phyloP scores from a whole-genome alignment of 441 rosid species.

The Caryocar brasiliense region DNA sequence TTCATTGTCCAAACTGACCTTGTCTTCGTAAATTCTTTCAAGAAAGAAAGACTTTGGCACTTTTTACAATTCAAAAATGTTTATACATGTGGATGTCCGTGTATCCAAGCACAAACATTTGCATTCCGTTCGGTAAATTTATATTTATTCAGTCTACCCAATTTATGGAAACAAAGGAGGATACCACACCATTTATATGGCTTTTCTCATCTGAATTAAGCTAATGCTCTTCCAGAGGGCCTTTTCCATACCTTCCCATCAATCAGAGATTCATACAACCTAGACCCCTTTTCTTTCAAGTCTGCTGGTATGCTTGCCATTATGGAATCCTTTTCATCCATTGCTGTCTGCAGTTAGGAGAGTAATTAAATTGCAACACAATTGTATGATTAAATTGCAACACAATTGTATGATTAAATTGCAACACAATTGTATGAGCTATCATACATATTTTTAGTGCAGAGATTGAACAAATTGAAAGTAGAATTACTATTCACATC shows the following conservation, averaged over 20 bases:
- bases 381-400: not conserved
- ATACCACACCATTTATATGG: not conserved
- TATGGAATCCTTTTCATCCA: slow-evolving; percentile 62
- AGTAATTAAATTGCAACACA: not conserved
- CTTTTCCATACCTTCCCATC: slow-evolving; percentile 67
- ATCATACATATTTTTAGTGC: too few relatives aligned
- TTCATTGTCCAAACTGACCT: not conserved
- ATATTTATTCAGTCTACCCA: not conserved
- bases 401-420: not conserved
- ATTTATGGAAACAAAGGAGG: not conserved
- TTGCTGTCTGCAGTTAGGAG: slow-evolving; percentile 49
- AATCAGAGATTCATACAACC: slow-evolving; percentile 52
- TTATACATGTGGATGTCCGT: not conserved
- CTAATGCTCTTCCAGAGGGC: slow-evolving; percentile 6
- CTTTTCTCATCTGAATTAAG: slow-evolving; percentile 6
- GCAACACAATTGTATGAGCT: not conserved
- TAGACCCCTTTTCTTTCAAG: slow-evolving; percentile 59
- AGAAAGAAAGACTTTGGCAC: too few relatives aligned
- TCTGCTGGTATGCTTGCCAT: slow-evolving; percentile 67
- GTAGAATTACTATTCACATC: too few relatives aligned
- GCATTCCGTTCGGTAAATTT: too few relatives aligned
- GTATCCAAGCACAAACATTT: not conserved
- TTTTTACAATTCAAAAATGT: too few relatives aligned
- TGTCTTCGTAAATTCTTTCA: not conserved
- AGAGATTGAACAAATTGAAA: too few relatives aligned